phyloP scores from a whole-genome alignment of 2,329 filamentous ascomycete genomes.

The Penicillium sp. region DNA sequence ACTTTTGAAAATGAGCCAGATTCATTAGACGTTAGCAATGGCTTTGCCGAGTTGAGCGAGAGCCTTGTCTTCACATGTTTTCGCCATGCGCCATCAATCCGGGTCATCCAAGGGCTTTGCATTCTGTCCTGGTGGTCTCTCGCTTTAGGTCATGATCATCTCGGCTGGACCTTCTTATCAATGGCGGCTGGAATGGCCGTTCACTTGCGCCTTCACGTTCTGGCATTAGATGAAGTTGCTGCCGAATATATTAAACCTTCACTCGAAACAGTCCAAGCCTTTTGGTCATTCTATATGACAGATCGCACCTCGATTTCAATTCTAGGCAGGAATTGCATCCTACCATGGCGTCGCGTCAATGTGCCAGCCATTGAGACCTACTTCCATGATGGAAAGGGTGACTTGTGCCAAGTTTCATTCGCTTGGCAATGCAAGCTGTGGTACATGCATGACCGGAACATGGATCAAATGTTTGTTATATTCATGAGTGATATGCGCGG shows the following conservation, averaged over 20 bases:
- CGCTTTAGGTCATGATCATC: constrained; percentile 2
- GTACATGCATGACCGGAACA: constrained; percentile 13
- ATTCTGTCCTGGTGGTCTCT: constrained; percentile 12
- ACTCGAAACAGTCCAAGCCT: constrained; percentile 3
- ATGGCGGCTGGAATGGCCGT: constrained; percentile 13
- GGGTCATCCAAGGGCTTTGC: constrained; percentile 5
- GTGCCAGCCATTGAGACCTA: constrained; percentile 5
- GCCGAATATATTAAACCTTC: not conserved
- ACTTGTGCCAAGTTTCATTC: constrained; percentile 6
- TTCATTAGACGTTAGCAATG: constrained; percentile 2
- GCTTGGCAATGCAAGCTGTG: constrained; percentile 14
- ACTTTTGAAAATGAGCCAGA: constrained; percentile 5
- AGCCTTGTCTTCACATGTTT: constrained; percentile 10
- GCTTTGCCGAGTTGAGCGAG: constrained; percentile 4
- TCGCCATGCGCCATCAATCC: constrained; percentile 1
- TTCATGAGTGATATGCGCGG: no score
- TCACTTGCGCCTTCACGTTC: constrained; percentile 3
- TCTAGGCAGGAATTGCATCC: constrained; percentile 9
- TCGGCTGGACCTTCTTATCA: constrained; percentile 9
- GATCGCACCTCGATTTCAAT: constrained; percentile 12
- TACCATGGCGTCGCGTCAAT: constrained; percentile 11
- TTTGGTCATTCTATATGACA: constrained; percentile 16
- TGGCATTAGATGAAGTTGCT: not conserved
- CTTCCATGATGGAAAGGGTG: not conserved
- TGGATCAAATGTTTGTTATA: constrained; percentile 12